phyloP scores from a whole-genome alignment of 2,329 filamentous ascomycete genomes.

The Calcarisporium arbuscula region DNA sequence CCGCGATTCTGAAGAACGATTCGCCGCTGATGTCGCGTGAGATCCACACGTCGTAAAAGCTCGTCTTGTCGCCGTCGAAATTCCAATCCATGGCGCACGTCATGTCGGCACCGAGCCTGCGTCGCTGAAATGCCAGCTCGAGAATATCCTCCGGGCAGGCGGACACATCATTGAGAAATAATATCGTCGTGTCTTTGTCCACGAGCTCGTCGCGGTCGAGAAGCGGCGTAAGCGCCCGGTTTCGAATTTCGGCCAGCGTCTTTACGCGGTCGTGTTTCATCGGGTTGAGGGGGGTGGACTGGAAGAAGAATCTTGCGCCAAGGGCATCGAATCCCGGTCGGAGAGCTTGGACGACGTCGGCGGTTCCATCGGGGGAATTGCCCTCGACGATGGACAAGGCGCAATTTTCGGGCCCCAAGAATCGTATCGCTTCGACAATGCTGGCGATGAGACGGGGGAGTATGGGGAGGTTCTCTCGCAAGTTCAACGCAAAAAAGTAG shows the following conservation, averaged over 20 bases:
- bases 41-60: slow-evolving; percentile 54
- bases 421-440: slow-evolving; percentile 40
- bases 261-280: slow-evolving; percentile 35
- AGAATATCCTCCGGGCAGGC: slow-evolving; percentile 49
- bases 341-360: slow-evolving; percentile 37
- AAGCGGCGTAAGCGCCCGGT: slow-evolving; percentile 44
- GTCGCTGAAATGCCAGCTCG: slow-evolving; percentile 46
- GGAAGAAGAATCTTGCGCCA: slow-evolving; percentile 34
- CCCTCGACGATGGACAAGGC: slow-evolving; percentile 48
- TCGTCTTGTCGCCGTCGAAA: slow-evolving; percentile 34
- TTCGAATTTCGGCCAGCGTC: slow-evolving; percentile 45
- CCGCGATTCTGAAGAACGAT: slow-evolving; percentile 47
- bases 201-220: slow-evolving; percentile 18
- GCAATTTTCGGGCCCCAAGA: slow-evolving; percentile 42
- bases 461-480: slow-evolving; percentile 35
- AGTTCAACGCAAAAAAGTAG: slow-evolving; percentile 46
- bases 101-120: slow-evolving; percentile 43
- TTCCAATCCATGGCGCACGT: slow-evolving; percentile 56
- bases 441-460: slow-evolving; percentile 40
- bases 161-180: slow-evolving; percentile 51
- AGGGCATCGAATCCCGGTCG: slow-evolving; percentile 29
- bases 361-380: slow-evolving; percentile 44
- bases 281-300: slow-evolving; percentile 37
- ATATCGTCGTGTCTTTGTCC: slow-evolving; percentile 33
- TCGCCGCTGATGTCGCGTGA: slow-evolving; percentile 46